These are phyloP conservation scores for Elymus sibiricus DNA, from an alignment of 176 grass and related monocot species.

Conservation along the genomic window DNA sequence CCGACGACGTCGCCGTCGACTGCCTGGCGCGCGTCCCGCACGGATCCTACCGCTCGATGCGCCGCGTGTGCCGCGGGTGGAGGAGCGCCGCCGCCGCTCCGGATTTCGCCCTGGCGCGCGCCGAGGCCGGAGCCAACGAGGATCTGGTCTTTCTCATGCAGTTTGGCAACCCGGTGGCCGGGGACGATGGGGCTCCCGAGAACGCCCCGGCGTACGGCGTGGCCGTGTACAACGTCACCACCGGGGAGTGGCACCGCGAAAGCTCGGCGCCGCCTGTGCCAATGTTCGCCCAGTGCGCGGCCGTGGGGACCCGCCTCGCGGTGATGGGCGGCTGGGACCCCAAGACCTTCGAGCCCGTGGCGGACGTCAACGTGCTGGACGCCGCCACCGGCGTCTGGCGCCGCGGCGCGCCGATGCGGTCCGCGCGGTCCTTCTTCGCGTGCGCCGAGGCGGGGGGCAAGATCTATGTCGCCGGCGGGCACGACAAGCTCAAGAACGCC, in stretches of 20 bases:
- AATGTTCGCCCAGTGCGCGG: constrained; percentile 57
- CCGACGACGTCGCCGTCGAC: constrained; percentile 82
- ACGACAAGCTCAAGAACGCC: constrained; percentile 93
- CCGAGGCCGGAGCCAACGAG: constrained; percentile 24
- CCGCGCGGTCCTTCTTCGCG: constrained; percentile 57
- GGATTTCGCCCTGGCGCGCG: constrained; percentile 32
- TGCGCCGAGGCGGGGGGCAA: constrained; percentile 48
- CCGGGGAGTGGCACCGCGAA: constrained; percentile 58
- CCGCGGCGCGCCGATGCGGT: constrained; percentile 27
- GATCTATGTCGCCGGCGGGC: constrained; percentile 79
- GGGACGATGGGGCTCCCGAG: not conserved
- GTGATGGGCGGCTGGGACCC: constrained; percentile 79
- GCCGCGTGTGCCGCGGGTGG: constrained; percentile 78
- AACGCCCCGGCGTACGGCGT: constrained; percentile 25
- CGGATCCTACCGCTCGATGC: constrained; percentile 37
- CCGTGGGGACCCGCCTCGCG: constrained; percentile 41
- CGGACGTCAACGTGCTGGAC: constrained; percentile 72
- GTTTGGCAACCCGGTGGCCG: constrained; percentile 32
- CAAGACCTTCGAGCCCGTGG: constrained; percentile 58
- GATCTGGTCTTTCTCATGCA: constrained; percentile 45
- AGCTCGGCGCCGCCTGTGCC: constrained; percentile 37
- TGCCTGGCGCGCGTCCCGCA: constrained; percentile 80
- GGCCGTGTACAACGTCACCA: constrained; percentile 58
- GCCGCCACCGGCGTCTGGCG: constrained; percentile 46
- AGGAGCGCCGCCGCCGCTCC: constrained; percentile 31